Evolutionary conservation across 2,329 filamentous ascomycete species (phyloP), one percentile per base, ranked within the genome.

Genomic region (Colletotrichum simmondsii): DNA sequence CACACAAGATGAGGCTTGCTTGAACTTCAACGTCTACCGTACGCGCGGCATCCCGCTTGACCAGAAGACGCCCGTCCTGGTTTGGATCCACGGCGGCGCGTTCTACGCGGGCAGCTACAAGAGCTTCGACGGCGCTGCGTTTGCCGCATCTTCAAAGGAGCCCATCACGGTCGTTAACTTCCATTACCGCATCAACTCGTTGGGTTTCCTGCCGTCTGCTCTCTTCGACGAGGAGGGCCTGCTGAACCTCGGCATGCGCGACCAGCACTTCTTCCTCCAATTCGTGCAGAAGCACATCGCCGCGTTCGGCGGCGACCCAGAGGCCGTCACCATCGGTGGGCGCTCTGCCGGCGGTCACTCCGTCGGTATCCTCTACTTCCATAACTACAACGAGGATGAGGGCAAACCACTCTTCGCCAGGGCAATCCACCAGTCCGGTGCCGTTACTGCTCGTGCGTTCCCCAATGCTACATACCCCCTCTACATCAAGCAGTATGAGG

Each of bases 221-320:
- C 88, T 92, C 75, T 82, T 92, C 42, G 79, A 87, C 3, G 82
- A 82, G 5, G 89, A 90, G 68, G 89, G 89, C 0, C 84, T 87
- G 6, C 78, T 87, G 2, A 93, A 93, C 74, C 78, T 91, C 2
- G 91, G 91, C 5, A 81, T 92, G 5, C 82, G 89, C 0, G 91
- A 93, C 75, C 90, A 92, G 77, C 83, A 89, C 46, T 80, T 90
- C 5, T 90, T 87, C 0, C 80, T 93, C 28, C 76, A 92, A 74
- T 93, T 91, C 91, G 85, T 91, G 0, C 86, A 89, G 8, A 89
- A 91, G 73, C 91, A 93, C 76, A 92, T 93, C 69, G 87, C 83
- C 0, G 83, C 86, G 1, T 94, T 93, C 78, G 92, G 92, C 2
- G 92, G 92, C 3, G 91, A 93, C 76, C 89, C 91, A 0, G 81